These are phyloP conservation scores for Gastrolobium villosum DNA, from an alignment of 306 rosid genomes.

Conservation along the genomic window DNA sequence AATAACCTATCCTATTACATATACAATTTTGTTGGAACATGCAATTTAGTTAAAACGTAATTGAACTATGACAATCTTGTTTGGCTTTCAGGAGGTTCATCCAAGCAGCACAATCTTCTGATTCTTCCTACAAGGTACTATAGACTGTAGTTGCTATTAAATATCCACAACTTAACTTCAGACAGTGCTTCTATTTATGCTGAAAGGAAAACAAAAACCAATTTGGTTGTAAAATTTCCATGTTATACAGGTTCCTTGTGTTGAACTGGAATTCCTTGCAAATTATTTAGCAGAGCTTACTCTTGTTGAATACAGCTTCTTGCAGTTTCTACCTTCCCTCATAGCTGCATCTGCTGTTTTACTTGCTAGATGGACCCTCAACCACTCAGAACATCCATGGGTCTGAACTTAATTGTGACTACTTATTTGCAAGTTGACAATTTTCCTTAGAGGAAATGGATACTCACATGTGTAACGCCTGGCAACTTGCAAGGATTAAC, in stretches of 20 bases:
- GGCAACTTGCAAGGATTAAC: no score
- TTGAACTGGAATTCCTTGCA: constrained; percentile 77
- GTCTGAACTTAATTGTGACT: constrained; percentile 51
- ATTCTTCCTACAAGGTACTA: constrained; percentile 70
- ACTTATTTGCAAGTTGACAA: not conserved
- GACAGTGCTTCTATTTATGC: not conserved
- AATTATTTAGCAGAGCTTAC: constrained; percentile 86
- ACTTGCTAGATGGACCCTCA: constrained; percentile 92
- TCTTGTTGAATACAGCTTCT: constrained; percentile 75
- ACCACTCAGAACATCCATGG: constrained; percentile 83
- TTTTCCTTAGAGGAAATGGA: not conserved
- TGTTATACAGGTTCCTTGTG: constrained; percentile 61
- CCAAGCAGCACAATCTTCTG: constrained; percentile 80
- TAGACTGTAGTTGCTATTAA: constrained; percentile 1
- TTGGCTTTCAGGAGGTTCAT: constrained; percentile 75
- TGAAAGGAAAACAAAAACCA: constrained; percentile 5
- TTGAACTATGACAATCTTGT: constrained; percentile 14
- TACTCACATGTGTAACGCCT: no score
- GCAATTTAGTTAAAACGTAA: not conserved
- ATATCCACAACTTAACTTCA: constrained; percentile 3
- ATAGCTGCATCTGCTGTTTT: constrained; percentile 86
- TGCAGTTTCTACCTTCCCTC: constrained; percentile 78
- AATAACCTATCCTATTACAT: no score
- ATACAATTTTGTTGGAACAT: not conserved
- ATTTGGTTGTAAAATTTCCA: not conserved